Conservation (phyloP, 495 filamentous ascomycete species). For the Symbiotaphrina buchneri region DNA sequence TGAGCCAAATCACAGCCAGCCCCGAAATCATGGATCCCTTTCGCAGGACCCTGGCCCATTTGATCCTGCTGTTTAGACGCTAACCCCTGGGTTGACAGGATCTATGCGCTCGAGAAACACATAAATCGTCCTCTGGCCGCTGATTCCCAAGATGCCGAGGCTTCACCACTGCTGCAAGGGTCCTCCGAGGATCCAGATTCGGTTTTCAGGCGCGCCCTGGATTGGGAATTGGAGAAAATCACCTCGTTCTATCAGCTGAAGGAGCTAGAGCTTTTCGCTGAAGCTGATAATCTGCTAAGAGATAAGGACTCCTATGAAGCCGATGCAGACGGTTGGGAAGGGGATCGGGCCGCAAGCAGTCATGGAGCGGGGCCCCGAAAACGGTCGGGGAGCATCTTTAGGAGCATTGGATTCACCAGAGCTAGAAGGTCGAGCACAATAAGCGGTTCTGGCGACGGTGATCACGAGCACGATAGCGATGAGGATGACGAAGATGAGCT, state of each 20-base stretch:
- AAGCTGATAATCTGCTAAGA: constrained; percentile 49
- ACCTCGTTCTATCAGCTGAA: constrained; percentile 75
- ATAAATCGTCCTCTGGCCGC: constrained; percentile 23
- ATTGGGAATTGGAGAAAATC: constrained; percentile 83
- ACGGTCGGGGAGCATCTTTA: constrained; percentile 22
- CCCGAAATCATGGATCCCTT: neutral
- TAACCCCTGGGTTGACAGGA: constrained; percentile 35
- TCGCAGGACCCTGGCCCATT: constrained; percentile 3
- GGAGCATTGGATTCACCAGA: constrained; percentile 16
- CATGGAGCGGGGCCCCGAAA: constrained; percentile 16
- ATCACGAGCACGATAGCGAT: constrained; percentile 27
- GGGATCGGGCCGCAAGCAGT: constrained; percentile 19
- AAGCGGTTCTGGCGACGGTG: constrained; percentile 22
- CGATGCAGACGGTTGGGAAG: constrained; percentile 31
- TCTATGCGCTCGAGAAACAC: constrained; percentile 80
- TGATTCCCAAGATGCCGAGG: constrained; percentile 43
- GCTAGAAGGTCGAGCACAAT: constrained; percentile 23
- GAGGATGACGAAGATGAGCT: constrained; percentile 48
- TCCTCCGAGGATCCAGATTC: constrained; percentile 43
- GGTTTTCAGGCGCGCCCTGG: constrained; percentile 58
- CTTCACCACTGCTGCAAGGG: constrained; percentile 52
- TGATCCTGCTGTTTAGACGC: too few relatives aligned
- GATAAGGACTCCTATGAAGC: constrained; percentile 55
- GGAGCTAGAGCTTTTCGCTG: constrained; percentile 62
- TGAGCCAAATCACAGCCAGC: constrained; percentile 18